Conservation (phyloP, 1,284 basidiomycete species). For the Ceratobasidium sp. region DNA sequence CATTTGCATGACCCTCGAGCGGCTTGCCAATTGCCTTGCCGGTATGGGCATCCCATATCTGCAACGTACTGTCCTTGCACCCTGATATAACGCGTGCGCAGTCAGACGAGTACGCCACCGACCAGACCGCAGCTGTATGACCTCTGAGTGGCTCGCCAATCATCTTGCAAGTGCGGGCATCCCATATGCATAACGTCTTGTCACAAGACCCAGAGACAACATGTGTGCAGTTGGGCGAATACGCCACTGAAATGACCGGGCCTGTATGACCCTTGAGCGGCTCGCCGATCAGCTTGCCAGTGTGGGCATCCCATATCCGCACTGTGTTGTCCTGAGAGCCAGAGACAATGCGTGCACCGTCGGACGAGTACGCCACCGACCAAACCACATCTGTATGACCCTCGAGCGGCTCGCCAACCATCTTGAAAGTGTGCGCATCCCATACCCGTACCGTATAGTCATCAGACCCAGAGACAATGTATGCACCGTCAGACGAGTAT, state of each 20-base stretch:
- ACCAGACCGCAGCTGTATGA: conserved; percentile 10
- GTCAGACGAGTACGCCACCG: conserved; percentile 37
- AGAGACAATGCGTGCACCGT: background rate
- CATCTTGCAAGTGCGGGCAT: conserved; percentile 1
- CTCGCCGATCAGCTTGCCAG: background rate
- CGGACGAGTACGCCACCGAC: conserved; percentile 8
- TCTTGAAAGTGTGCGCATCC: background rate
- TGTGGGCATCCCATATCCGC: background rate
- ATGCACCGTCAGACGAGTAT: conserved; percentile 21
- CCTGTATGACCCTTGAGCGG: conserved; percentile 16
- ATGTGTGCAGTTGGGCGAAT: conserved; percentile 27
- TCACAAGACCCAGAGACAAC: conserved; percentile 36
- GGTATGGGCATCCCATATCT: conserved; percentile 35
- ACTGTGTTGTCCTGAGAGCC: background rate
- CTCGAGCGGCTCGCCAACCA: background rate
- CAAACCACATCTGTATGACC: background rate
- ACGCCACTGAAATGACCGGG: conserved; percentile 19
- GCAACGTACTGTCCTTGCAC: conserved; percentile 21
- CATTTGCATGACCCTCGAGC: background rate
- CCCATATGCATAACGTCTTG: conserved; percentile 34
- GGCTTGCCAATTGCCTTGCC: background rate
- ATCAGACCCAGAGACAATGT: conserved; percentile 22
- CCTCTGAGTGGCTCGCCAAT: conserved; percentile 6
- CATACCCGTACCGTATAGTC: conserved; percentile 28
- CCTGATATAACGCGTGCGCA: conserved; percentile 17